Evolutionary conservation across 1,284 basidiomycete species (phyloP), one percentile per base, ranked within the genome.

Genomic region (Cutaneotrichosporon spelunceum): DNA sequence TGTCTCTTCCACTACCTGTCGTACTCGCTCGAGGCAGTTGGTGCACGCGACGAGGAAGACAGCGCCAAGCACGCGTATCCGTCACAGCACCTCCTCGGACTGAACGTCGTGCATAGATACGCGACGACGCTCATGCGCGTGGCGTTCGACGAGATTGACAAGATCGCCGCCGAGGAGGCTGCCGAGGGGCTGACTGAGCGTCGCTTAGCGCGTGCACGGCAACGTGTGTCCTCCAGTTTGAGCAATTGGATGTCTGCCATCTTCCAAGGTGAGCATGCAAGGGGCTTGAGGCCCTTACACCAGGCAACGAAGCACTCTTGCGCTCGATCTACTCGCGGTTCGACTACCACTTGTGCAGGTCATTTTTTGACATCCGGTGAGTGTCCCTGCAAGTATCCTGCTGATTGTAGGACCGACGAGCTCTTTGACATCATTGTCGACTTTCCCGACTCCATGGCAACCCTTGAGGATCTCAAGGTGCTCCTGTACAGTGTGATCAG

Each of bases 341-440:
- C 71, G 93, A 95, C 68, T 93, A 92, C 68, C 89, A 93, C 68
- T 86, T 95, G 68, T 91, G 90, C 76, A 93, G 92, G 78, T 89
- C 87, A 1, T 81, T 96, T 42, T 91, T 89, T 69, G 88, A 93
- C 71, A 79, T 94, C 52, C 82, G 92, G 91, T 91, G 65, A 29
- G 75, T 57, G 7, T 9, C 11, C 2, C 3, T 10, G 21, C 24
- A 2, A 19, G 8, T 13, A 11, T 27, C 44, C 13, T 26, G 23
- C 36, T 57, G 7, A 47, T 39, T 33, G 13, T 68, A 93, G 92
- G 47, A 91, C 88, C 0, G 83, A 82, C 55, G 92, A 98, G 78
- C 87, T 99, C 21, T 98, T 96, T 71, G 92, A 96, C 67, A 95
- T 99, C 61, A 94, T 99, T 61, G 87, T 95, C 53, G 90, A 93